These are phyloP conservation scores for Friedmanniomyces endolithicus DNA, from an alignment of 495 filamentous ascomycete species.

Conservation along the genomic window DNA sequence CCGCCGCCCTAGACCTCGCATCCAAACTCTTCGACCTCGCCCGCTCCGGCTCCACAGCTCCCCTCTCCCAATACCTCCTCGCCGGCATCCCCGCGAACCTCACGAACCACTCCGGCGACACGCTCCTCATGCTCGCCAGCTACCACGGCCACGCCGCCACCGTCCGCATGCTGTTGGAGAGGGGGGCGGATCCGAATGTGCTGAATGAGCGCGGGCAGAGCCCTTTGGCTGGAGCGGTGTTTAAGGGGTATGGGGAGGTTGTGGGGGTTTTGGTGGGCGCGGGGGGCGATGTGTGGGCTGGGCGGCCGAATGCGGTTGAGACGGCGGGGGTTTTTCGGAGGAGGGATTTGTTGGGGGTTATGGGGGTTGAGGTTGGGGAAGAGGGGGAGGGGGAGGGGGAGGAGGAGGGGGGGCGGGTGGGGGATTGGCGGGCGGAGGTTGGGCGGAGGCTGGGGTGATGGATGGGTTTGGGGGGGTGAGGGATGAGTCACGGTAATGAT, in stretches of 20 bases:
- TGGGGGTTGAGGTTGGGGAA: slow-evolving; percentile 22
- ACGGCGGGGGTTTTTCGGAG: slow-evolving; percentile 31
- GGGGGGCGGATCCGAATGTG: slow-evolving; percentile 29
- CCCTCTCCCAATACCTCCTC: slow-evolving; percentile 24
- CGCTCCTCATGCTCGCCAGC: slow-evolving; percentile 32
- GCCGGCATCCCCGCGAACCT: slow-evolving; percentile 33
- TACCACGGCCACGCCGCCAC: slow-evolving; percentile 30
- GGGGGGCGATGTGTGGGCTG: slow-evolving; percentile 23
- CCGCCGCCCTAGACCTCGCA: slow-evolving; percentile 32
- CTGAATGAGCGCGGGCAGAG: slow-evolving; percentile 32
- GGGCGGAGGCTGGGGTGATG: too few relatives aligned
- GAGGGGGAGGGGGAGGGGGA: not conserved
- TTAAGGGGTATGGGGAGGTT: slow-evolving; percentile 32
- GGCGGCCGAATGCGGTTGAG: slow-evolving; percentile 32
- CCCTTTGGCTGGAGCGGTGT: slow-evolving; percentile 33
- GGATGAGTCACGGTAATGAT: too few relatives aligned
- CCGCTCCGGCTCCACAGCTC: slow-evolving; percentile 24
- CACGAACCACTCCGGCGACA: slow-evolving; percentile 33
- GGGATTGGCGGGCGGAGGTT: too few relatives aligned
- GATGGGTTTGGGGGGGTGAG: too few relatives aligned
- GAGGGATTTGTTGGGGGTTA: slow-evolving; percentile 23
- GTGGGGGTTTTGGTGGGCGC: slow-evolving; percentile 27
- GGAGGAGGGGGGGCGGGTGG: too few relatives aligned
- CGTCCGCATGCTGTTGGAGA: slow-evolving; percentile 22
- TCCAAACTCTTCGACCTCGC: slow-evolving; percentile 32